These are phyloP conservation scores for Fusarium miscanthi DNA, from an alignment of 2,329 filamentous ascomycete species.

Conservation along the genomic window DNA sequence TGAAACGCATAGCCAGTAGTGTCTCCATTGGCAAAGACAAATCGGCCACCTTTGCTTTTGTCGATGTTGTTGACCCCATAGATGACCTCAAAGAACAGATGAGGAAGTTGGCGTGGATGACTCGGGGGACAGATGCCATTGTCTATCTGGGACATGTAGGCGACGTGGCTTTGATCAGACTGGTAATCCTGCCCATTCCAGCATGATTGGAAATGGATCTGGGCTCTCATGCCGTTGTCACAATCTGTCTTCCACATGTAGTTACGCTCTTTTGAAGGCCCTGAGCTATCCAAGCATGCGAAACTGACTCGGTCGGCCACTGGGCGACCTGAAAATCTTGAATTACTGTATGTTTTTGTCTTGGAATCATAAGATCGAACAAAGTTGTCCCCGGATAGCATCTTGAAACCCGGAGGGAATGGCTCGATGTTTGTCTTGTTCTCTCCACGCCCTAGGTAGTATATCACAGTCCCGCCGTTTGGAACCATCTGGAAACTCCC, in stretches of 20 bases:
- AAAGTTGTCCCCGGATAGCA: constrained; percentile 35
- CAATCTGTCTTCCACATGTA: constrained; percentile 41
- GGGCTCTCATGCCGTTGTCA: constrained; percentile 40
- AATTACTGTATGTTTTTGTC: constrained; percentile 34
- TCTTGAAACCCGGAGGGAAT: constrained; percentile 40
- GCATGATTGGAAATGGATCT: constrained; percentile 41
- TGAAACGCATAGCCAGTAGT: constrained; percentile 41
- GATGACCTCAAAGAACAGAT: constrained; percentile 40
- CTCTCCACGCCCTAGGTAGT: constrained; percentile 41
- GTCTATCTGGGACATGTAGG: constrained; percentile 41
- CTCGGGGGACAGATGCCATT: constrained; percentile 40
- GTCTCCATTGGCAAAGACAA: constrained; percentile 41
- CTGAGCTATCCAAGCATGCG: constrained; percentile 40
- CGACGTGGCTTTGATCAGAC: constrained; percentile 37
- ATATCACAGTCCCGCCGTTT: constrained; percentile 37
- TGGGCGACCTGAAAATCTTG: constrained; percentile 21
- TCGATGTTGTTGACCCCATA: constrained; percentile 38
- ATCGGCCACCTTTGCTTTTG: constrained; percentile 40
- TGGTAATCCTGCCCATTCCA: constrained; percentile 41
- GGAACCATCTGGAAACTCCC: constrained; percentile 41
- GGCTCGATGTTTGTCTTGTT: constrained; percentile 40
- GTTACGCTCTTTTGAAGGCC: constrained; percentile 28
- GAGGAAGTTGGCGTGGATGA: constrained; percentile 37
- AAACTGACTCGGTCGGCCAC: constrained; percentile 39
- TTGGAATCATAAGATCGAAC: constrained; percentile 31